Evolutionary conservation across 257 asterid genomes (phyloP), one percentile per base, ranked within the genome.

Genomic region (Solanum dulcamara): DNA sequence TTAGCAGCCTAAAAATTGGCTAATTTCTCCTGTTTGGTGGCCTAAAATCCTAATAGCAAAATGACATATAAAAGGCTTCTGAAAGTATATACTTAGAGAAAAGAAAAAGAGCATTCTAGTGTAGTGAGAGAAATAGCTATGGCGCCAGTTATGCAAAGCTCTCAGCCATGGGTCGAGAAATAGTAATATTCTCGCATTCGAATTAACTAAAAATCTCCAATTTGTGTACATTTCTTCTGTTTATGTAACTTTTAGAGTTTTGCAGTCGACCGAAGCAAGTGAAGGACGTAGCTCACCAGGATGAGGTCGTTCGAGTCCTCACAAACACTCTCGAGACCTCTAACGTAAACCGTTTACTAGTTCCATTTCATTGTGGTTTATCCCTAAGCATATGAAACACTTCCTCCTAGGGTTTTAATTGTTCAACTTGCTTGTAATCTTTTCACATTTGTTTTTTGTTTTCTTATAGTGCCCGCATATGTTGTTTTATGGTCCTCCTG

Each of bases 101-200:
- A 53, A 53, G 5, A 7, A 53, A 53, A 26, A 20, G 26, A 53
- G 20, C 62, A 20, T n/a, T n/a, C n/a, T n/a, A n/a, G n/a, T n/a
- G n/a, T n/a, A 60, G 51, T 17, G 42, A 5, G 5, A 42, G 28
- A 84, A 59, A 30, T 14, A 48, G 85, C 75, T 10, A 96, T 95
- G 99, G 98, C 99, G 95, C 98, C 98, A 75, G 75, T 91, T 88
- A 50, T 93, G 91, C 99, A 90, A 89, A 96, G 94, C 93, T 91
- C 96, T 83, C 99, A 96, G 90, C 98, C 91, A 77, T 96, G 99
- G 99, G 99, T 96, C 68, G 99, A 96, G 87, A 96, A 96, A 95
- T 96, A 96, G 99, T 96, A 91, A 17, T 51, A 66, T 46, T 53
- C 74, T 22, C 28, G n/a, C 55, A 10, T 13, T 40, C 55, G 2